Evolutionary conservation across 2,329 filamentous ascomycete genomes (phyloP).

Genomic region (Microsporum audouinii): DNA sequence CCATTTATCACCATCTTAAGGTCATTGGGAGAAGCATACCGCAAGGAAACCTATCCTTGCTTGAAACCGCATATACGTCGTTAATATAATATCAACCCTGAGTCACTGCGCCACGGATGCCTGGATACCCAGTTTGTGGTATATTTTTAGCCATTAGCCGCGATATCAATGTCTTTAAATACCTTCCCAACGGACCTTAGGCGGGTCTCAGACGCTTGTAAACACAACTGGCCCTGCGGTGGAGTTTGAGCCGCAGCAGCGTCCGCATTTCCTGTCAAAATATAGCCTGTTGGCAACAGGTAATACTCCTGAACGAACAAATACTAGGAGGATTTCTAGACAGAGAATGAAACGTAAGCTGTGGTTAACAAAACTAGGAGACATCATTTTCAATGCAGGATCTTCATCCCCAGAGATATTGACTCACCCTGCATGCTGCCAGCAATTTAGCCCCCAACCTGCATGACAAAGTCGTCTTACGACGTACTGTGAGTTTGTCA

Average conservation of each 20-base stretch:
- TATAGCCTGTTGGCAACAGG: neutral
- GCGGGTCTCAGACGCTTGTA: neutral
- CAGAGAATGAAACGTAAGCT: neutral
- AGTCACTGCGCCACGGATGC: neutral
- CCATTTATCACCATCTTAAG: neutral
- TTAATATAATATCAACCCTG: neutral
- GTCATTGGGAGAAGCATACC: neutral
- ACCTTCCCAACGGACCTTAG: neutral
- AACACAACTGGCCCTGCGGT: neutral
- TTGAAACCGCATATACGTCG: neutral
- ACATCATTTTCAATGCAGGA: neutral
- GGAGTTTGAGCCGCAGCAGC: conserved; percentile 1
- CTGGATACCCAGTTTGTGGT: neutral
- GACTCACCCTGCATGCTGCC: neutral
- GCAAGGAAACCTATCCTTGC: neutral
- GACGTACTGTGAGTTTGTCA: neutral
- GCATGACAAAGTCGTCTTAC: neutral
- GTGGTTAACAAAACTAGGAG: neutral
- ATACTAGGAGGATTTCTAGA: neutral
- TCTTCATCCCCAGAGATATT: neutral
- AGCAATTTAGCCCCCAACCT: neutral
- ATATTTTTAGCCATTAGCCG: conserved; percentile 4
- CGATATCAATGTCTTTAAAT: neutral
- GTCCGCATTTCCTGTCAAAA: neutral
- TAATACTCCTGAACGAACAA: neutral